phyloP scores from a whole-genome alignment of 1,139 yeast genomes.

The Magnusiomyces tetraspermus region DNA sequence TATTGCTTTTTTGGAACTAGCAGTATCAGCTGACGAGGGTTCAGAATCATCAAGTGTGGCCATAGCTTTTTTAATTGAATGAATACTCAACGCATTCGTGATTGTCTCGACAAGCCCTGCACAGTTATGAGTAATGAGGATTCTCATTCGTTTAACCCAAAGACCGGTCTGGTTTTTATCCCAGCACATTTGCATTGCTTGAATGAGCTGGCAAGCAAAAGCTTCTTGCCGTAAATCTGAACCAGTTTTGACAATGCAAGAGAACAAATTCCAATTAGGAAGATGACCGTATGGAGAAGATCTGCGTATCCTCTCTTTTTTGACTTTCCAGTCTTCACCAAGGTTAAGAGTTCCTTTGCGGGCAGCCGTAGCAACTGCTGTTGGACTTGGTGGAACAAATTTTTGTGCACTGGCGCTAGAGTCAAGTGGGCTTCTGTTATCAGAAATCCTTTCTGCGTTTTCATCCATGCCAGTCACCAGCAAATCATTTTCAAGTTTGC shows the following conservation, averaged over 20 bases:
- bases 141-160: slow-evolving; percentile 92
- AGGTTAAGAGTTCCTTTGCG: slow-evolving; percentile 34
- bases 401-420: slow-evolving; percentile 28
- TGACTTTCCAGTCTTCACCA: slow-evolving; percentile 88
- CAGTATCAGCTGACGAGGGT: background rate
- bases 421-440: slow-evolving; percentile 35
- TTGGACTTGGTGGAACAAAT: background rate
- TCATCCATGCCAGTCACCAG: slow-evolving; percentile 58
- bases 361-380: background rate
- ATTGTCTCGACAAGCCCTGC: slow-evolving; percentile 93
- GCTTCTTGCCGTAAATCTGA: slow-evolving; percentile 95
- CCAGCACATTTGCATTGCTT: slow-evolving; percentile 82
- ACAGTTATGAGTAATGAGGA: slow-evolving; percentile 78
- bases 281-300: slow-evolving; percentile 75
- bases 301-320: slow-evolving; percentile 67
- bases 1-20: slow-evolving; percentile 56
- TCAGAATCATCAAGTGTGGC: slow-evolving; percentile 39
- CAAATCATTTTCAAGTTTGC: slow-evolving; percentile 83
- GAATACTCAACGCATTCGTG: slow-evolving; percentile 85
- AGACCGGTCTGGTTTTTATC: slow-evolving; percentile 51
- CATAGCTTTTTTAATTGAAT: slow-evolving; percentile 83
- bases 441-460: slow-evolving; percentile 22
- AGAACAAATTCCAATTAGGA: slow-evolving; percentile 87
- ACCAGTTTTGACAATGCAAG: slow-evolving; percentile 93
- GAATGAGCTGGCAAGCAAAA: slow-evolving; percentile 88